These are phyloP conservation scores for Aspergillus amoenus DNA, from an alignment of 2,329 filamentous ascomycete genomes.

Conservation along the genomic window DNA sequence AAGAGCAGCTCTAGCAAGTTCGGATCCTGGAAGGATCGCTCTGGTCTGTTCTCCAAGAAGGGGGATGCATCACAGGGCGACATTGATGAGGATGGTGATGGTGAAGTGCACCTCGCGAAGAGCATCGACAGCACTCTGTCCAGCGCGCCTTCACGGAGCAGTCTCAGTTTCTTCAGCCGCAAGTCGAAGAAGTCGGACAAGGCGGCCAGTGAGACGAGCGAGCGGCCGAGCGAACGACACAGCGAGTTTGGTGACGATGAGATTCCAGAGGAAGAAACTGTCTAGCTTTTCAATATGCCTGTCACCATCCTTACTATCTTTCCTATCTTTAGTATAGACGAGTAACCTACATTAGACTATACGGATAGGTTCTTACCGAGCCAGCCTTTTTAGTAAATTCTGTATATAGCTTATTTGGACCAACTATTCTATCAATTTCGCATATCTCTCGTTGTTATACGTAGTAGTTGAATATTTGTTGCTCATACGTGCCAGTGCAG, in stretches of 20 bases:
- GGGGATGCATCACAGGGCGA: conserved; percentile 45
- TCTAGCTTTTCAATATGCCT: background rate
- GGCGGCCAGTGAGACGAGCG: conserved; percentile 43
- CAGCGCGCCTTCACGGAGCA: conserved; percentile 44
- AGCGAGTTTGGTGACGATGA: conserved; percentile 47
- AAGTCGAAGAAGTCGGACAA: conserved; percentile 47
- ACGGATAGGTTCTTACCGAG: background rate
- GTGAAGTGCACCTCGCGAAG: conserved; percentile 43
- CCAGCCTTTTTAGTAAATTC: background rate
- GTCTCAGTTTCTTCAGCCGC: conserved; percentile 49
- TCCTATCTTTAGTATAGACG: conserved; percentile 1
- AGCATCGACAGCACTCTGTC: conserved; percentile 44
- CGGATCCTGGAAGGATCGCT: conserved; percentile 53
- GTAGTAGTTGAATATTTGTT: no score
- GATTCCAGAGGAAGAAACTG: conserved; percentile 31
- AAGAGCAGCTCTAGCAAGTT: conserved; percentile 53
- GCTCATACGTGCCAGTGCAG: no score
- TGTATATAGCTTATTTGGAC: background rate
- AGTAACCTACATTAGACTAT: conserved; percentile 1
- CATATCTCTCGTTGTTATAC: background rate
- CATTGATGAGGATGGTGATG: conserved; percentile 43
- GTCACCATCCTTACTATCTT: background rate
- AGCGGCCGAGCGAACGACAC: conserved; percentile 43
- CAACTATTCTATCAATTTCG: background rate
- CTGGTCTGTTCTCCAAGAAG: conserved; percentile 48